Conservation (phyloP, 495 filamentous ascomycete genomes). For the Penicillium pulvis region DNA sequence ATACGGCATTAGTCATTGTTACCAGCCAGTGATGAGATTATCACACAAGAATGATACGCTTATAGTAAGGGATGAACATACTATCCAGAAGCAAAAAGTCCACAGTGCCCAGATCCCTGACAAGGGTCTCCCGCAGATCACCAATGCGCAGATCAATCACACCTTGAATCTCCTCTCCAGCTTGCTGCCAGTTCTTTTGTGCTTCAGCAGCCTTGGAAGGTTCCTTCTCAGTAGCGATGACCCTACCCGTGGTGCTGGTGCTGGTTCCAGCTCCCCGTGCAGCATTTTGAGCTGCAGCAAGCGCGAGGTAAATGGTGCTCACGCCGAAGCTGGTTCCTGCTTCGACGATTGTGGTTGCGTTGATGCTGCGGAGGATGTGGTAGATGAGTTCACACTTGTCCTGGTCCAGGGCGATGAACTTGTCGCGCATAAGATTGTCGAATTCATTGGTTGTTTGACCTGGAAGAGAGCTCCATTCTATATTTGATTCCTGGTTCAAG, state of each 20-base stretch:
- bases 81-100: conserved; percentile 61
- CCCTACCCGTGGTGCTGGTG: conserved; percentile 31
- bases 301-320: conserved; percentile 60
- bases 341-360: conserved; percentile 55
- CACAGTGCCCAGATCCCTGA: conserved; percentile 42
- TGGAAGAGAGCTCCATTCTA: conserved; percentile 21
- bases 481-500: conserved; percentile 30
- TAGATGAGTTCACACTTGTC: conserved; percentile 59
- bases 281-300: conserved; percentile 48
- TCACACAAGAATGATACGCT: not conserved
- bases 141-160: conserved; percentile 58
- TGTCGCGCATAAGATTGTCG: conserved; percentile 46
- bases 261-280: not conserved
- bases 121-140: conserved; percentile 55
- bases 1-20: not conserved
- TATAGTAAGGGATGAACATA: conserved; percentile 25
- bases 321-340: conserved; percentile 62
- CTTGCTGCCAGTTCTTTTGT: conserved; percentile 48
- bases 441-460: conserved; percentile 22
- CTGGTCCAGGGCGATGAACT: conserved; percentile 58
- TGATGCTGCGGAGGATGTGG: conserved; percentile 44
- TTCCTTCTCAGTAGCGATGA: conserved; percentile 62
- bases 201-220: conserved; percentile 47
- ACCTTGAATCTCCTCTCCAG: conserved; percentile 42
- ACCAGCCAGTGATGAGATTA: not conserved